phyloP scores from a whole-genome alignment of 306 rosid genomes.

The Calophaca sinica region DNA sequence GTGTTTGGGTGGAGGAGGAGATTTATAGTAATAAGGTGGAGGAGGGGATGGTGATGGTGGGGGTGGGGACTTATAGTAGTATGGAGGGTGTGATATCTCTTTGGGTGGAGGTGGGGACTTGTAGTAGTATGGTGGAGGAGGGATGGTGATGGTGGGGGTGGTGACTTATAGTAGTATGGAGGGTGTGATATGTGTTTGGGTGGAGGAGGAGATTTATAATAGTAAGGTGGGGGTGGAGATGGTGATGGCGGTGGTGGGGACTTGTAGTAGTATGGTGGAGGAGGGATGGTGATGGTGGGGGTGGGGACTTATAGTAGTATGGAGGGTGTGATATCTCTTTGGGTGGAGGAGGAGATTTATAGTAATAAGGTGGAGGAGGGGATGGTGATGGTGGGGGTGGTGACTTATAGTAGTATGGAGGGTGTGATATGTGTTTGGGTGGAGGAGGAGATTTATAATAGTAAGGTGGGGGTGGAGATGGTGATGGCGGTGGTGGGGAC shows the following conservation, averaged over 20 bases:
- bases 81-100: slow-evolving; percentile 51
- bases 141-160: slow-evolving; percentile 50
- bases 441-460: not conserved
- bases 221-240: not conserved
- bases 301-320: not conserved
- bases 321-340: not conserved
- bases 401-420: not conserved
- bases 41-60: slow-evolving; percentile 51
- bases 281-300: not conserved
- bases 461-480: not conserved
- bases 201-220: not conserved
- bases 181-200: not conserved
- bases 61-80: slow-evolving; percentile 58
- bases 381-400: not conserved
- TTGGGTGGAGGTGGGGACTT: slow-evolving; percentile 70
- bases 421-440: not conserved
- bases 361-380: not conserved
- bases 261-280: not conserved
- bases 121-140: slow-evolving; percentile 47
- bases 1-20: not conserved
- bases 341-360: not conserved
- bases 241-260: not conserved
- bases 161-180: slow-evolving; percentile 57
- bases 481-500: slow-evolving; percentile 1
- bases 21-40: not conserved